Percentiles rank a stretch among this genome's conserved stretches.
Conservation (phyloP, 768 basidiomycete species). For the Clitopilus hobsonii region DNA sequence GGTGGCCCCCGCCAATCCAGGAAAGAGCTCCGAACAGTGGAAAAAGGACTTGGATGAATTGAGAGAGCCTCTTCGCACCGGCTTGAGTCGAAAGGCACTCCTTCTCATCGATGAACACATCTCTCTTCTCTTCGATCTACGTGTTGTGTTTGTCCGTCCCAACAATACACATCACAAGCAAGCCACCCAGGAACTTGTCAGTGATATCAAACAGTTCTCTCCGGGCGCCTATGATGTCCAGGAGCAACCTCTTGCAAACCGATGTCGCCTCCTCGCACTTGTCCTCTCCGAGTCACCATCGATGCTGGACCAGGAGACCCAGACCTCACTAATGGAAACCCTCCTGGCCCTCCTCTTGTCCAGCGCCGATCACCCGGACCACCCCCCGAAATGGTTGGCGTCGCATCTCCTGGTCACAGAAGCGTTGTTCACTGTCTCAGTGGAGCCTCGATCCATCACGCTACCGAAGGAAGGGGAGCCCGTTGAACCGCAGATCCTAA, state of each 20-base stretch:
- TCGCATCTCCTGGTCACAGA: slow-evolving; percentile 84
- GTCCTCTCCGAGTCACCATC: slow-evolving; percentile 73
- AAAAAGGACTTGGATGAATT: slow-evolving; percentile 58
- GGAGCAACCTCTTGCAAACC: slow-evolving; percentile 74
- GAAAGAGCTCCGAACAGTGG: slow-evolving; percentile 59
- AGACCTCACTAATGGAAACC: slow-evolving; percentile 58
- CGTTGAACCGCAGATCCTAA: slow-evolving; percentile 44
- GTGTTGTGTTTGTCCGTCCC: slow-evolving; percentile 71
- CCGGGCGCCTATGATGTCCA: slow-evolving; percentile 60
- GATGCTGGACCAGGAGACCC: slow-evolving; percentile 48
- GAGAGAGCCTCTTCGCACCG: slow-evolving; percentile 60
- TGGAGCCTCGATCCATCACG: slow-evolving; percentile 61
- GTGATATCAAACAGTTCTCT: slow-evolving; percentile 70
- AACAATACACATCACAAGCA: slow-evolving; percentile 58
- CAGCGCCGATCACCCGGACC: slow-evolving; percentile 42
- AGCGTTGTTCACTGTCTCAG: slow-evolving; percentile 70
- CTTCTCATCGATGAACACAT: slow-evolving; percentile 82
- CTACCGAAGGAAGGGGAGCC: slow-evolving; percentile 71
- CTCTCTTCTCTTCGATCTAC: slow-evolving; percentile 85
- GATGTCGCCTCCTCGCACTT: slow-evolving; percentile 83
- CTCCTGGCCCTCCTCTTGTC: slow-evolving; percentile 66
- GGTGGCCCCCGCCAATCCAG: slow-evolving; percentile 14
- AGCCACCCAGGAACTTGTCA: slow-evolving; percentile 68
- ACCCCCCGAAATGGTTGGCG: slow-evolving; percentile 84
- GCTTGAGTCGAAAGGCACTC: slow-evolving; percentile 67